A percentile compares a stretch with the other conserved stretches of the same genome.
phyloP scores from a whole-genome alignment of 345 rosid species.

The Kernera saxatilis region DNA sequence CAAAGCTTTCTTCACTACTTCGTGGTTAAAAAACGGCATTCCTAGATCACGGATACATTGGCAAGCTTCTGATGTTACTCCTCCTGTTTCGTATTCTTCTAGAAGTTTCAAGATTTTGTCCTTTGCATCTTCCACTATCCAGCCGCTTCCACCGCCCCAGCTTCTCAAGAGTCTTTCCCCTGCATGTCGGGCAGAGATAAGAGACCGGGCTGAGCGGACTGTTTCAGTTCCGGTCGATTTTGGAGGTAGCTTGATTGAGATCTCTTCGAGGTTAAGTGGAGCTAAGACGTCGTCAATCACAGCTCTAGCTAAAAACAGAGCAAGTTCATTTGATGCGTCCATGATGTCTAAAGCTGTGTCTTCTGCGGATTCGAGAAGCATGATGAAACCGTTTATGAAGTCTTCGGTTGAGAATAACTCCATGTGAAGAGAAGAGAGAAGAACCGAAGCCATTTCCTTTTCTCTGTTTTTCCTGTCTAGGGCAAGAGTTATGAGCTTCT shows the following conservation, averaged over 20 bases:
- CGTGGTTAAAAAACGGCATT: slow-evolving; percentile 98
- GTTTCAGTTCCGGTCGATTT: slow-evolving; percentile 87
- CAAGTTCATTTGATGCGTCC: slow-evolving; percentile 97
- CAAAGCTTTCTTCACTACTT: slow-evolving; percentile 97
- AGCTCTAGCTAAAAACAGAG: slow-evolving; percentile 93
- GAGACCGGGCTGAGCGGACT: slow-evolving; percentile 65
- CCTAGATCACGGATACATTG: slow-evolving; percentile 94
- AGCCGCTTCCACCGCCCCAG: slow-evolving; percentile 99
- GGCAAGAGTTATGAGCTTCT: slow-evolving; percentile 90
- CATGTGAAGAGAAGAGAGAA: slow-evolving; percentile 88
- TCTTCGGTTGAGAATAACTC: slow-evolving; percentile 94
- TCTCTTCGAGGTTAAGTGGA: slow-evolving; percentile 89
- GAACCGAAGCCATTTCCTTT: slow-evolving; percentile 98
- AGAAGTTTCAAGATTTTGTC: slow-evolving; percentile 93
- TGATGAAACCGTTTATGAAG: slow-evolving; percentile 76
- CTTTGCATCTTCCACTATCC: slow-evolving; percentile 99
- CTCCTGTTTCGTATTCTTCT: slow-evolving; percentile 89
- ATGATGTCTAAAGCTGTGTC: slow-evolving; percentile 91
- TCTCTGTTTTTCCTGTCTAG: slow-evolving; percentile 98
- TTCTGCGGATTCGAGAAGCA: slow-evolving; percentile 95
- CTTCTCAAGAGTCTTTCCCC: slow-evolving; percentile 97
- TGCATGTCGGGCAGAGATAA: slow-evolving; percentile 88
- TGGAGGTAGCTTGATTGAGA: slow-evolving; percentile 62
- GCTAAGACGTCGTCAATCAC: slow-evolving; percentile 94
- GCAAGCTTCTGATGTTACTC: slow-evolving; percentile 90